Base-by-base conservation (phyloP, 129 eudicot species). In the Flaveria robusta region DNA sequence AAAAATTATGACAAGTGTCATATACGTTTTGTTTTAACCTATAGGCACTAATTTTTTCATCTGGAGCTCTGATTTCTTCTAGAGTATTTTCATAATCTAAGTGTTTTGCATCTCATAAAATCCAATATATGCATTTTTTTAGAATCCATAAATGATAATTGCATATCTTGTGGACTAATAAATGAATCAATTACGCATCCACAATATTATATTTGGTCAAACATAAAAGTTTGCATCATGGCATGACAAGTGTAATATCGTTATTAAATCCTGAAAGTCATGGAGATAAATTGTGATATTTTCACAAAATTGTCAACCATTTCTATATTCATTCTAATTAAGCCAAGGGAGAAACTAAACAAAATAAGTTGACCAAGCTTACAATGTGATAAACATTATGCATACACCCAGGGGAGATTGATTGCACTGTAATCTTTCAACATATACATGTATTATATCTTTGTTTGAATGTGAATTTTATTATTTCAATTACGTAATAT, bases 191-290 rank as follows among this genome's bases (percentile, higher is more conserved):
- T 37, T 37, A 71, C 37, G 70, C 58, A 45, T n/a, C 20, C 19
- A 42, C 27, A 60, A 62, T 56, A 62, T 60, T 16, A 74, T 58
- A 46, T 46, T n/a, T 75, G 29, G 49, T 47, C 59, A 74, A 74
- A 29, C 71, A 62, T 46, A 20, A 12, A 45, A 27, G 24, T 46
- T 27, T 31, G 47, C 49, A 19, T 62, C 66, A 55, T 73, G 67
- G 54, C 39, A 22, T 72, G 77, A 41, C 68, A 73, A 39, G 68
- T 56, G 77, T 73, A 73, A 31, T 63, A 34, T 6, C 29, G 19
- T 6, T 63, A 56, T 19, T 55, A 41, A 72, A 72, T 55, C 26
- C 22, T 37, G 7, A 34, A 72, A 56, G 34, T 34, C 5, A 72
- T 55, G 22, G 20, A 0, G 22, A 34, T 56, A 22, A 12, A 16